Evolutionary conservation across 1,139 yeast species (phyloP).

Genomic region (Hyphopichia pseudoburtonii): DNA sequence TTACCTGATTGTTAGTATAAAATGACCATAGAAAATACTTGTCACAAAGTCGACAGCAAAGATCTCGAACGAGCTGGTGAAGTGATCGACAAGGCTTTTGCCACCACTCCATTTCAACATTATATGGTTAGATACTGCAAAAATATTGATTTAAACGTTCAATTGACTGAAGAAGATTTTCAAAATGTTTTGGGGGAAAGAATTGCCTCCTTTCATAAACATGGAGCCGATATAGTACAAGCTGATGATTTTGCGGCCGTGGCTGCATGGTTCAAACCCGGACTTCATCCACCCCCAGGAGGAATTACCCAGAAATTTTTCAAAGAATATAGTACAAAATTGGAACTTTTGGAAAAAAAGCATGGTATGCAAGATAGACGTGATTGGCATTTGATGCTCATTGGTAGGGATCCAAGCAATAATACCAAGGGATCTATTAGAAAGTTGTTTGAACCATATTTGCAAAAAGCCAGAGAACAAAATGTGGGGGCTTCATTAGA

Average conservation of each 20-base stretch:
- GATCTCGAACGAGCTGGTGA: background rate
- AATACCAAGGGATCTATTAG: slow-evolving; percentile 9
- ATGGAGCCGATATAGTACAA: slow-evolving; percentile 8
- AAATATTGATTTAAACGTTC: background rate
- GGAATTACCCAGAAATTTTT: background rate
- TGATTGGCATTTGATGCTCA: slow-evolving; percentile 10
- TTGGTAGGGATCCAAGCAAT: slow-evolving; percentile 8
- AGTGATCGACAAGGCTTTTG: slow-evolving; percentile 1
- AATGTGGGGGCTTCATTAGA: slow-evolving; percentile 8
- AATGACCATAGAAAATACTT: background rate
- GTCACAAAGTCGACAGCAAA: background rate
- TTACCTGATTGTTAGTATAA: too few relatives aligned
- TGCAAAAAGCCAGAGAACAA: slow-evolving; percentile 7
- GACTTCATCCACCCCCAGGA: slow-evolving; percentile 2
- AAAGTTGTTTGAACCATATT: slow-evolving; percentile 6
- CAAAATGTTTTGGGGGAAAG: slow-evolving; percentile 4
- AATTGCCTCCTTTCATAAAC: slow-evolving; percentile 3
- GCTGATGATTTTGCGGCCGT: slow-evolving; percentile 10
- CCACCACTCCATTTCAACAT: background rate
- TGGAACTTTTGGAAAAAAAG: slow-evolving; percentile 3
- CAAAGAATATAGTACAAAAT: slow-evolving; percentile 3
- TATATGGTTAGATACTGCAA: background rate
- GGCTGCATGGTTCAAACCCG: slow-evolving; percentile 12
- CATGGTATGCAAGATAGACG: slow-evolving; percentile 3
- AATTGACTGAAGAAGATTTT: background rate